A percentile compares a stretch with the other conserved stretches of the same genome.
phyloP scores from a whole-genome alignment of 2,329 filamentous ascomycete genomes.

The Paracorniculantispora psalliotae region DNA sequence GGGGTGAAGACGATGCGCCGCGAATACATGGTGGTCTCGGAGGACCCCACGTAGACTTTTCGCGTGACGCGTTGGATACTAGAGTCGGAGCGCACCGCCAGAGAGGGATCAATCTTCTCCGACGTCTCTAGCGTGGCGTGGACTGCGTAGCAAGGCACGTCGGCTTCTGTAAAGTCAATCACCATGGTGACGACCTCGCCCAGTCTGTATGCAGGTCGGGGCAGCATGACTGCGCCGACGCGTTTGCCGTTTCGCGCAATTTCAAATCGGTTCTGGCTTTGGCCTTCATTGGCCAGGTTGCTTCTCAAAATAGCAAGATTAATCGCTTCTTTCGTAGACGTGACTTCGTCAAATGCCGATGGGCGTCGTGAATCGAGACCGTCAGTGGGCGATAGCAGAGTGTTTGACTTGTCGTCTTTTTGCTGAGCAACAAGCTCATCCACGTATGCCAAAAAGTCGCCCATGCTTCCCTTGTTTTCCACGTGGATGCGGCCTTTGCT shows the following conservation, averaged over 20 bases:
- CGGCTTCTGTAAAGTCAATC: slow-evolving; percentile 74
- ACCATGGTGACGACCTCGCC: slow-evolving; percentile 82
- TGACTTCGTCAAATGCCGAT: slow-evolving; percentile 50
- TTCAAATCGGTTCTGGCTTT: slow-evolving; percentile 89
- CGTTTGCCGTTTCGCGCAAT: slow-evolving; percentile 87
- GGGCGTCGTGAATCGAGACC: slow-evolving; percentile 49
- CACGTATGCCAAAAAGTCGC: slow-evolving; percentile 72
- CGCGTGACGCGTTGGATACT: slow-evolving; percentile 85
- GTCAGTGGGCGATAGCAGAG: slow-evolving; percentile 69
- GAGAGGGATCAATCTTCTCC: slow-evolving; percentile 72
- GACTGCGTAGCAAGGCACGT: slow-evolving; percentile 80
- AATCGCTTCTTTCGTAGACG: slow-evolving; percentile 76
- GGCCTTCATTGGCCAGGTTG: slow-evolving; percentile 61
- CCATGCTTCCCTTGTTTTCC: slow-evolving; percentile 38
- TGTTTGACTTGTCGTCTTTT: slow-evolving; percentile 47
- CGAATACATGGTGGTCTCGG: slow-evolving; percentile 79
- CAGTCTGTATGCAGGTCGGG: slow-evolving; percentile 80
- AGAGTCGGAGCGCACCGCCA: slow-evolving; percentile 79
- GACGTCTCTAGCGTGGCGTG: slow-evolving; percentile 80
- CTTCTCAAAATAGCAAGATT: slow-evolving; percentile 85
- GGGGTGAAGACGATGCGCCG: slow-evolving; percentile 74
- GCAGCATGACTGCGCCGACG: slow-evolving; percentile 87
- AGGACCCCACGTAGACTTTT: slow-evolving; percentile 70
- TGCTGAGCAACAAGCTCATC: slow-evolving; percentile 65
- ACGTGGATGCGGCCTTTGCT: slow-evolving; percentile 22